A percentile compares a stretch with the other conserved stretches of the same genome.
Evolutionary conservation across 768 basidiomycete species (phyloP).

Genomic region (Chlorophyllum brunneum): DNA sequence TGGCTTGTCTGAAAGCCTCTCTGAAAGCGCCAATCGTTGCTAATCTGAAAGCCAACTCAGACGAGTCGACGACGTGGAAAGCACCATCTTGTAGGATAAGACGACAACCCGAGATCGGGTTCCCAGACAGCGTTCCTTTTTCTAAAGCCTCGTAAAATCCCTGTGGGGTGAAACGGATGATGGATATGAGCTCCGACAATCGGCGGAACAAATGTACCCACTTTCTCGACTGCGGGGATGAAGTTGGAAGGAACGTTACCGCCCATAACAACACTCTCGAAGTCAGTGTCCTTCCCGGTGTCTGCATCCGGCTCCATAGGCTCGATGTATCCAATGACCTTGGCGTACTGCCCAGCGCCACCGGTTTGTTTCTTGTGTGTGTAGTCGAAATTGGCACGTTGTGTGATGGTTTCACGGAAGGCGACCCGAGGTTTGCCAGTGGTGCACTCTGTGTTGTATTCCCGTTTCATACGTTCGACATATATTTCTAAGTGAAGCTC

Average conservation of each 20-base stretch:
- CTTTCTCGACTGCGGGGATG: slow-evolving; percentile 95
- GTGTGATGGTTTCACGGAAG: slow-evolving; percentile 91
- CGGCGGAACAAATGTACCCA: slow-evolving; percentile 20
- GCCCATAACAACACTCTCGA: slow-evolving; percentile 87
- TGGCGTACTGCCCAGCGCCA: slow-evolving; percentile 95
- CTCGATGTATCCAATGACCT: slow-evolving; percentile 87
- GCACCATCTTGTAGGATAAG: slow-evolving; percentile 90
- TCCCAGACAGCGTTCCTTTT: slow-evolving; percentile 87
- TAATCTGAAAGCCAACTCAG: slow-evolving; percentile 91
- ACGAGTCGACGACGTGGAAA: slow-evolving; percentile 93
- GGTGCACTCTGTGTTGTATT: slow-evolving; percentile 90
- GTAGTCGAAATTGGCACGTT: slow-evolving; percentile 78
- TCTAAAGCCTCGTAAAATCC: slow-evolving; percentile 94
- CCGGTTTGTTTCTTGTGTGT: slow-evolving; percentile 99
- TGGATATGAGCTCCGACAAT: background rate
- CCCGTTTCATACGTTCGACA: slow-evolving; percentile 97
- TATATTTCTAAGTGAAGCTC: slow-evolving; percentile 99
- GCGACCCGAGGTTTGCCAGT: slow-evolving; percentile 97
- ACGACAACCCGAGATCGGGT: slow-evolving; percentile 80
- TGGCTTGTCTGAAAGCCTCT: slow-evolving; percentile 76
- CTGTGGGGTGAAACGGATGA: slow-evolving; percentile 31
- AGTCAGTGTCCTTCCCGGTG: slow-evolving; percentile 78
- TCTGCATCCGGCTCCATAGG: slow-evolving; percentile 75
- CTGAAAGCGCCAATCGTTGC: slow-evolving; percentile 91
- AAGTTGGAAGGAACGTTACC: slow-evolving; percentile 88